Evolutionary conservation across 805 yeast species (phyloP), one percentile per base, ranked within the genome.

Genomic region (Starmera quercuum): DNA sequence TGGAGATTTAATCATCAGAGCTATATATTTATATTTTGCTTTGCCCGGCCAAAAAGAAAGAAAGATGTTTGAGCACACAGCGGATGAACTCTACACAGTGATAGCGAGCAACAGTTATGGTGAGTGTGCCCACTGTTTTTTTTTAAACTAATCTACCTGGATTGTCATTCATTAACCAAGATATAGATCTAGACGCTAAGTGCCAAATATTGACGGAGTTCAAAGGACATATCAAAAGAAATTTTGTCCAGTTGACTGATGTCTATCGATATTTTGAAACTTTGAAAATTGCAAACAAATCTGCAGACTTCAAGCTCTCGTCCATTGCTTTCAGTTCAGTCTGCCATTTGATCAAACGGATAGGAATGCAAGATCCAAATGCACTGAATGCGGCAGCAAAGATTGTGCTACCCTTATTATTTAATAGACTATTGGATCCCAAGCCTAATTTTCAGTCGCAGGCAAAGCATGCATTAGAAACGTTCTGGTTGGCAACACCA

Each of bases 291-390:
- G 78, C 73, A 2, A 62, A 59, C 29, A 67, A 64, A 35, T 56
- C 63, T 4, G 43, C 53, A 3, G 64, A 63, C 31, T 34, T 54
- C 22, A 51, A 63, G 9, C 60, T 74, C 14, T 63, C 63, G 38
- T 39, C 62, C 1, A 35, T 54, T 16, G 63, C 74, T 3, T 74
- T 75, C 45, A 65, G 73, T 20, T 64, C 74, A 1, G 48, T 73
- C 4, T 73, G 77, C 31, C 80, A 76, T 45, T 51, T 75, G 33
- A 66, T 76, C 20, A 75, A 74, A 37, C 55, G 83, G 15, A 71
- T 76, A 6, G 67, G 75, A 30, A 69, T 73, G 53, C 83, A 76
- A 52, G 79, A 75, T 42, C 54, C 63, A 2, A 46, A 52, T 8
- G 59, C 68, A 0, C 55, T 76, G 28, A 58, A 57, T 38, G 49